Evolutionary conservation across 148 eudicot species (phyloP).

Genomic region (Diospyros kaki): DNA sequence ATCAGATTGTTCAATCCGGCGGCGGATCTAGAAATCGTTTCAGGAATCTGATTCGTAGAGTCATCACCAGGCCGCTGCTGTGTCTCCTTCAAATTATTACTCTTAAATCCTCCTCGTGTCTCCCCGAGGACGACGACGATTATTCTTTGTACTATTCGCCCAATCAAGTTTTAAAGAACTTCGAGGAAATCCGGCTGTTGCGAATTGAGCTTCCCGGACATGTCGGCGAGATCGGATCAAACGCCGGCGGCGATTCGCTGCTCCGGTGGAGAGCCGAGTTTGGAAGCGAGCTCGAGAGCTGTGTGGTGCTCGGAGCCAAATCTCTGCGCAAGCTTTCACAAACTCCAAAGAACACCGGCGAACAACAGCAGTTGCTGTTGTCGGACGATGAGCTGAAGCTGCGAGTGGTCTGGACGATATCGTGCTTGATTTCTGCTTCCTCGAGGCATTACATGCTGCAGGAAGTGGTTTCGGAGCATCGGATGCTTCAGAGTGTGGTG

Average conservation of each 20-base stretch:
- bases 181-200: conserved; percentile 27
- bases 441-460: conserved; percentile 57
- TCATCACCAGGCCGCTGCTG: conserved; percentile 28
- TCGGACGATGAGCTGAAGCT: conserved; percentile 44
- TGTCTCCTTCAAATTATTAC: conserved; percentile 2
- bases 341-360: neutral
- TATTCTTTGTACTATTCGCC: conserved; percentile 17
- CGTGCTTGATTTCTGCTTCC: conserved; percentile 60
- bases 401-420: conserved; percentile 64
- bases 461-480: conserved; percentile 29
- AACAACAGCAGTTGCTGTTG: conserved; percentile 9
- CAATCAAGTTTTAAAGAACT: conserved; percentile 30
- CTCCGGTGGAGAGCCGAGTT: conserved; percentile 65
- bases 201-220: conserved; percentile 43
- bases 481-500: conserved; percentile 25
- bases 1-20: conserved; percentile 5
- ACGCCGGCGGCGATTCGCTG: conserved; percentile 20
- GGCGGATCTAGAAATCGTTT: conserved; percentile 11
- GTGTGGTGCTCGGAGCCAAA: conserved; percentile 51
- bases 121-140: neutral
- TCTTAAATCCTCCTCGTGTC: neutral
- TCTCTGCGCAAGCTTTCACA: conserved; percentile 8
- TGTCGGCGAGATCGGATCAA: conserved; percentile 33
- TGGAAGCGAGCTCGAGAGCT: conserved; percentile 52
- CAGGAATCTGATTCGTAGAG: conserved; percentile 23